Evolutionary conservation across 1,284 basidiomycete genomes (phyloP).

Genomic region (Boletus sp.): DNA sequence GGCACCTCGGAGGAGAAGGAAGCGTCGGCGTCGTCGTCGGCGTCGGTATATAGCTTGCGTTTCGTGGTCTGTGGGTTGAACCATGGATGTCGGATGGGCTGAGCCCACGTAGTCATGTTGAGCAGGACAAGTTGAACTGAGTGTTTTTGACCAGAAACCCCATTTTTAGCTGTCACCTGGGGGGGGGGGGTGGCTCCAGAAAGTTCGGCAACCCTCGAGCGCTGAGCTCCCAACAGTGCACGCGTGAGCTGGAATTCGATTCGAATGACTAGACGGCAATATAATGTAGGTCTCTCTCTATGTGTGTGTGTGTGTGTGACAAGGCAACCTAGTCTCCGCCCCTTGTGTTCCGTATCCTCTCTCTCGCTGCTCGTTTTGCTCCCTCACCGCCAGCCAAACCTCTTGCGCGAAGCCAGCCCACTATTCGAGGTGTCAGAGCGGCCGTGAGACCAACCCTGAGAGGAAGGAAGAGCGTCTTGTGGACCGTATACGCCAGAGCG

Average conservation of each 20-base stretch:
- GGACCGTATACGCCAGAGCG: conserved; percentile 89
- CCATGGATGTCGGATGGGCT: conserved; percentile 52
- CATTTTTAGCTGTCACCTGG: not conserved
- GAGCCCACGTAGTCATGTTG: conserved; percentile 32
- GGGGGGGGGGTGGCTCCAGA: no score
- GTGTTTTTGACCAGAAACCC: not conserved
- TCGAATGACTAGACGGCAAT: no score
- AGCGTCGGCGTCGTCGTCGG: conserved; percentile 21
- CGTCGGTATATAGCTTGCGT: conserved; percentile 39
- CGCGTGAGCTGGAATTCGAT: no score
- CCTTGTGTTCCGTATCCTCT: conserved; percentile 35
- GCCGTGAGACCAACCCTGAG: conserved; percentile 87
- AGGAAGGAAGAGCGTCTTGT: conserved; percentile 94
- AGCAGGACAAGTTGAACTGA: not conserved
- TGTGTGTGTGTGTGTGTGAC: no score
- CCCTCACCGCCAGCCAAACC: conserved; percentile 77
- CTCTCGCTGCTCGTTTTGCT: conserved; percentile 58
- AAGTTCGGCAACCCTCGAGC: no score
- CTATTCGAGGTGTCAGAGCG: conserved; percentile 80
- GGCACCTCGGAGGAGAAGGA: conserved; percentile 8
- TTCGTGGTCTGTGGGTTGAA: conserved; percentile 45
- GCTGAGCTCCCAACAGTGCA: no score
- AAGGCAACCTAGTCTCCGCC: conserved; percentile 9
- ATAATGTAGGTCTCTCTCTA: no score
- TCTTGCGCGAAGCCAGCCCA: conserved; percentile 67